Base-by-base conservation (phyloP, 441 rosid species). In the Manihot esculenta region DNA sequence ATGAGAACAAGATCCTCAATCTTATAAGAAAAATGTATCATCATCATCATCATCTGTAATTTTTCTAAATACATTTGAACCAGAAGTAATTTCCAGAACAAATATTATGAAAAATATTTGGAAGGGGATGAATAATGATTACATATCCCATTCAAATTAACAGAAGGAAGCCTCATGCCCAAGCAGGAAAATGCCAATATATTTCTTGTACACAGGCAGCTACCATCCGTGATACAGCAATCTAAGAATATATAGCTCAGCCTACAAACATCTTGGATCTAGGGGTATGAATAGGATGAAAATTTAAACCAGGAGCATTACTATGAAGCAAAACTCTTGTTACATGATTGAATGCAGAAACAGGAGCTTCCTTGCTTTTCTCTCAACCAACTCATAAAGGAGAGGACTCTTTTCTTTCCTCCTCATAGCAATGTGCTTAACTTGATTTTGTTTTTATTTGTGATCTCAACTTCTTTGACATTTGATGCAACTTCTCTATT, bases 401-500 rank as follows among this genome's bases (percentile, higher is more conserved):
- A 2, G n/a, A 23, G 69, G 20, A 8, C 24, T 38, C 23, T 27
- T 58, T 59, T 13, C 48, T 15, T 51, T 33, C 50, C 12, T 21
- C n/a, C 23, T 0, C 18, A 5, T 42, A 56, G 66, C 49, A 33
- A 33, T 57, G 38, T 13, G 24, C 12, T 18, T 21, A 3, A 42
- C 55, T n/a, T 35, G 3, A 33, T 33, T 33, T 33, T 7, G 6
- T 33, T 7, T 9, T 12, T 27, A 9, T 1, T 27, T 24, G 41
- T 59, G 50, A 20, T 27, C n/a, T 23, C 20, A 7, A 42, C 44
- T n/a, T 26, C 24, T 20, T 42, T 45, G 17, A 63, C 33, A 35
- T 60, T 27, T 50, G 38, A 61, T 15, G 63, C 41, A 53, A 24
- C n/a, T 61, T 53, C 23, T 63, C 74, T 84, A 84, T 67, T 78